Evolutionary conservation across 352 stramenopile species (phyloP).

Genomic region (Globisporangium alternatum): DNA sequence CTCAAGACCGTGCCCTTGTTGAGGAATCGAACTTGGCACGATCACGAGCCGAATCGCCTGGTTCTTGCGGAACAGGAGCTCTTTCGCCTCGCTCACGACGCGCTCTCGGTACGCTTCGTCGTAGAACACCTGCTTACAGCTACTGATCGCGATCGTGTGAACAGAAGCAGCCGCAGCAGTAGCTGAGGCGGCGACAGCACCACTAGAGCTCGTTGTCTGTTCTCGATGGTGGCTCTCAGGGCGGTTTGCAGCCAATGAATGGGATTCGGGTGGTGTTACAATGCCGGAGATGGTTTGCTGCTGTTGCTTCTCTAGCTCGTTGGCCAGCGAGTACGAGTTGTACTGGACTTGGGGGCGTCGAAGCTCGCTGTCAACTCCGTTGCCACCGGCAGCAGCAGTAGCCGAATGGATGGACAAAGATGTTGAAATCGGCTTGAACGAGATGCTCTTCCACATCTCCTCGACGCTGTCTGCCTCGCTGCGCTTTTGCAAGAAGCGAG

Average conservation of each 20-base stretch:
- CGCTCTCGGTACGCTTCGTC: constrained; percentile 46
- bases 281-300: neutral
- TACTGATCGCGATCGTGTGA: constrained; percentile 31
- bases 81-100: constrained; percentile 32
- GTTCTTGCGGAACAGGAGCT: constrained; percentile 16
- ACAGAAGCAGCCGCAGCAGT: neutral
- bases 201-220: neutral
- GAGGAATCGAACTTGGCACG: constrained; percentile 10
- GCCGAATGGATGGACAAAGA: neutral
- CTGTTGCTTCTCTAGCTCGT: constrained; percentile 15
- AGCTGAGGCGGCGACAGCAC: neutral
- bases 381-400: neutral
- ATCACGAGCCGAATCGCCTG: constrained; percentile 36
- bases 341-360: constrained; percentile 18
- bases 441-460: constrained; percentile 58
- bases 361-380: neutral
- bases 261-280: neutral
- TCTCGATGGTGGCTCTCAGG: too few species aligned
- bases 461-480: constrained; percentile 32
- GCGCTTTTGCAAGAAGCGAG: constrained; percentile 18
- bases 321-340: constrained; percentile 38
- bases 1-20: neutral
- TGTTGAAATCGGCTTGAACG: constrained; percentile 27
- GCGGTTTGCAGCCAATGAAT: neutral
- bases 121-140: constrained; percentile 44